Percentiles rank a stretch among this genome's conserved stretches.
Conservation (phyloP, 2,329 filamentous ascomycete genomes). For the Verticillium alfalfae region DNA sequence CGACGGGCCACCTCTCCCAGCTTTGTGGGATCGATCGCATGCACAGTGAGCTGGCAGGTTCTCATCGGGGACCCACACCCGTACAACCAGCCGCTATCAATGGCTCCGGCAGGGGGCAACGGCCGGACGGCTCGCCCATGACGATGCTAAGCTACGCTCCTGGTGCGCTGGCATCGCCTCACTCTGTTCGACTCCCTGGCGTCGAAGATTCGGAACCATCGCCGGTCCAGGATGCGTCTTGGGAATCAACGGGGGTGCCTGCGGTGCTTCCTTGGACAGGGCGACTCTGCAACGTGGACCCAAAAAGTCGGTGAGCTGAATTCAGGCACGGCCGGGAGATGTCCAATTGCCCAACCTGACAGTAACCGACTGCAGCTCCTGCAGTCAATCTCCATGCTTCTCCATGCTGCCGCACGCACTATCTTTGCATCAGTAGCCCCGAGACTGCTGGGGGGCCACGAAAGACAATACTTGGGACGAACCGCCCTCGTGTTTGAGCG, state of each 20-base stretch:
- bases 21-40: slow-evolving; percentile 2
- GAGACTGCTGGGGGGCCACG: too few species aligned
- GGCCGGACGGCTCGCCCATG: background rate
- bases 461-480: too few species aligned
- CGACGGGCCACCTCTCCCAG: background rate
- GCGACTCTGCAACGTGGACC: background rate
- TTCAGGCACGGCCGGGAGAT: background rate
- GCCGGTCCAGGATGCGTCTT: background rate
- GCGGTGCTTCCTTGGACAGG: background rate
- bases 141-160: slow-evolving; percentile 2
- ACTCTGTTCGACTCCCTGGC: background rate
- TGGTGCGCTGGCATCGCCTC: slow-evolving; percentile 1
- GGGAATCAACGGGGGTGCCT: background rate
- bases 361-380: background rate
- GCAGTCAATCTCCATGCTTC: background rate
- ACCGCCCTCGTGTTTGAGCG: too few species aligned
- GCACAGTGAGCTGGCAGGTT: slow-evolving; percentile 14
- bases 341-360: background rate
- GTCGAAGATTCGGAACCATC: background rate
- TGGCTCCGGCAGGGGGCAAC: slow-evolving; percentile 5
- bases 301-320: slow-evolving; percentile 2
- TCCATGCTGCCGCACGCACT: background rate
- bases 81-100: slow-evolving; percentile 11
- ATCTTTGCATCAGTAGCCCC: too few species aligned
- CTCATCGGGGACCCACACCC: slow-evolving; percentile 11